Base-by-base conservation (phyloP, 371 early-diverging fungal genomes). In the Mucor mucedo region DNA sequence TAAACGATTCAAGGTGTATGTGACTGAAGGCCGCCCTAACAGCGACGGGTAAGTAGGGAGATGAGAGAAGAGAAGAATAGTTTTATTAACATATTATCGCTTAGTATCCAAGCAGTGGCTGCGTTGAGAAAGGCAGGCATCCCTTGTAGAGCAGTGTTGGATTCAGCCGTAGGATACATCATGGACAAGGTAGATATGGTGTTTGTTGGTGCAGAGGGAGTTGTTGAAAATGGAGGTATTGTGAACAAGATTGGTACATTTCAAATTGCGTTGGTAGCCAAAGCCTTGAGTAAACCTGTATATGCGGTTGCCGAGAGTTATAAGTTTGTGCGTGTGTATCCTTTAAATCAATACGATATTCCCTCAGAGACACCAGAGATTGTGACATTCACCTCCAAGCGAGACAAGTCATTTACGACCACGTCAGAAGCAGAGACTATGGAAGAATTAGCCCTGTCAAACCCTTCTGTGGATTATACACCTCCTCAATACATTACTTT, bases 201-300 rank as follows among this genome's bases (percentile, higher is more conserved):
- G 0, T 86, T 98, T 66, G 97, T 96, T 35, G 99, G 99, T 7
- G 99, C 98, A 11, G 99, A 98, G 78, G 99, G 94, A 40, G 95
- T 98, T 3, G 95, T 95, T 5, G 95, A 96, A 77, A 98, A 96
- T 70, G 99, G 99, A 33, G 99, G 99, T 5, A 72, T 98, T 50
- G 92, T 98, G 69, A 98, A 98, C 73, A 92, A 93, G 84, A 88
- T 93, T 68, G 95, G 95, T 38, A 93, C 94, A 11, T 97, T 95
- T 70, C 96, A 95, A 76, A 87, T 97, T 69, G 95, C 97, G 7
- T 78, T 98, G 9, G 92, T 96, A 13, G 98, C 99, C 6, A 95
- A 94, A 72, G 92, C 95, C 1, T 87, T 93, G 33, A 88, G 90
- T 57, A 95, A 93, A 72, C 97, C 98, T n/a, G 90, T 97, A 27